Percentiles rank a stretch among this genome's conserved stretches.
phyloP scores from a whole-genome alignment of 495 filamentous ascomycete genomes.

The Hypoxylon crocopeplum region DNA sequence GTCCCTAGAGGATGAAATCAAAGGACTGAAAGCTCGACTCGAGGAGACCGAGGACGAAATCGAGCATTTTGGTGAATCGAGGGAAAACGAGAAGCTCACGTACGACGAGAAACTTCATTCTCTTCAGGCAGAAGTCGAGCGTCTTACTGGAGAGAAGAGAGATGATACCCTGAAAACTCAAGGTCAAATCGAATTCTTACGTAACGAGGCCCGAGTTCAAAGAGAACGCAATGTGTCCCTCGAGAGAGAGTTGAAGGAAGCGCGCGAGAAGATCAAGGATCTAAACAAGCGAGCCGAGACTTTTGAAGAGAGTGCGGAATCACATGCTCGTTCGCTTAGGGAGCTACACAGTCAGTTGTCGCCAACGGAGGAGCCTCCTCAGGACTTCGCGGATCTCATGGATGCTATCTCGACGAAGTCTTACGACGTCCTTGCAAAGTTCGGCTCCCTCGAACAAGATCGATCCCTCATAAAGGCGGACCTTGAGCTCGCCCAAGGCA shows the following conservation, averaged over 20 bases:
- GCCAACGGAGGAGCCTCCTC: conserved; percentile 60
- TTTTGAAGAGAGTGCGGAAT: conserved; percentile 53
- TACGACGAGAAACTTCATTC: conserved; percentile 71
- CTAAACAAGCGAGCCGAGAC: conserved; percentile 60
- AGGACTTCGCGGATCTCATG: conserved; percentile 64
- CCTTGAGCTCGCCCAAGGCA: conserved; percentile 48
- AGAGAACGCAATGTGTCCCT: conserved; percentile 60
- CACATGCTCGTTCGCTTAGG: conserved; percentile 63
- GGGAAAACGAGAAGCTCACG: conserved; percentile 76
- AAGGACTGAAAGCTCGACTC: conserved; percentile 71
- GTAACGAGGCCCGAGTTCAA: conserved; percentile 62
- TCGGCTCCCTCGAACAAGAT: conserved; percentile 53
- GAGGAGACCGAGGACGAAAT: conserved; percentile 92
- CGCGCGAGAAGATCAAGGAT: conserved; percentile 57
- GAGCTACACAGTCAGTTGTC: conserved; percentile 68
- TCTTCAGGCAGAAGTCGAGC: conserved; percentile 74
- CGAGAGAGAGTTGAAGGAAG: conserved; percentile 59
- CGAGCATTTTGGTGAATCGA: conserved; percentile 79
- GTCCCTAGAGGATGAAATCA: conserved; percentile 78
- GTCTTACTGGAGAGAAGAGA: conserved; percentile 59
- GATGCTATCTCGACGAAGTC: conserved; percentile 69
- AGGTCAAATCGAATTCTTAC: conserved; percentile 61
- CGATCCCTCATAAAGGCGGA: conserved; percentile 52
- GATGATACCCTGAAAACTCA: conserved; percentile 64
- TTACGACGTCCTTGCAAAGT: conserved; percentile 57